Evolutionary conservation across 2,329 filamentous ascomycete genomes (phyloP).

Genomic region (Gaeumannomyces tritici): DNA sequence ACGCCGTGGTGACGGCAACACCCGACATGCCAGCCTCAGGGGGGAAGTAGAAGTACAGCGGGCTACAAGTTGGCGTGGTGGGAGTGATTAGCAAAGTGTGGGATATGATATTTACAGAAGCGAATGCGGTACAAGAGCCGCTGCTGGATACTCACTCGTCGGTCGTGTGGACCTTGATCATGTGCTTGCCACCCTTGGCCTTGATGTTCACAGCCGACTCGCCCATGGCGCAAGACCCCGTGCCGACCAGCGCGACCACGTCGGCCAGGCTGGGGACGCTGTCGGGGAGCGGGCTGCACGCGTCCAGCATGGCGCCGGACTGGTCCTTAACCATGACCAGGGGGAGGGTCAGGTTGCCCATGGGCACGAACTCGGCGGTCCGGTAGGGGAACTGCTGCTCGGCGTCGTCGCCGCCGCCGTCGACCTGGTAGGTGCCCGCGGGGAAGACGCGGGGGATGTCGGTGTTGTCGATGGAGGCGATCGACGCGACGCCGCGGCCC

Average conservation of each 20-base stretch:
- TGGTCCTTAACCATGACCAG: constrained; percentile 26
- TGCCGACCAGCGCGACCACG: constrained; percentile 49
- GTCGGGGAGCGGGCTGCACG: constrained; percentile 37
- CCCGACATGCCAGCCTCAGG: not conserved
- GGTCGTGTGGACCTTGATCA: constrained; percentile 46
- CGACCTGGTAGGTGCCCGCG: constrained; percentile 6
- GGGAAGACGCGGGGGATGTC: constrained; percentile 8
- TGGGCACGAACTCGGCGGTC: constrained; percentile 9
- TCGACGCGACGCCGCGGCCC: constrained; percentile 30
- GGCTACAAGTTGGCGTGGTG: not conserved
- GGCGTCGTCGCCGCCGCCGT: constrained; percentile 4
- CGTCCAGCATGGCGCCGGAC: constrained; percentile 30
- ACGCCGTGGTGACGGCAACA: constrained; percentile 1
- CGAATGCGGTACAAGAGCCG: constrained; percentile 21
- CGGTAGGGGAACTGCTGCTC: constrained; percentile 9
- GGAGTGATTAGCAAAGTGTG: not conserved
- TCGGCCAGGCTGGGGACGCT: constrained; percentile 38
- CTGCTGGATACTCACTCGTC: constrained; percentile 12
- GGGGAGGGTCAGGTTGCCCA: constrained; percentile 13
- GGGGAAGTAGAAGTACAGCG: not conserved
- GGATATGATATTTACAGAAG: constrained; percentile 15
- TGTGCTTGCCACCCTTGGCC: constrained; percentile 46
- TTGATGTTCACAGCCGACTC: constrained; percentile 43
- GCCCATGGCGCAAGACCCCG: constrained; percentile 46
- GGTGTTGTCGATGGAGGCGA: constrained; percentile 28